These are phyloP conservation scores for Coemansia pectinata DNA, from an alignment of 192 early-diverging fungal genomes.

Conservation along the genomic window DNA sequence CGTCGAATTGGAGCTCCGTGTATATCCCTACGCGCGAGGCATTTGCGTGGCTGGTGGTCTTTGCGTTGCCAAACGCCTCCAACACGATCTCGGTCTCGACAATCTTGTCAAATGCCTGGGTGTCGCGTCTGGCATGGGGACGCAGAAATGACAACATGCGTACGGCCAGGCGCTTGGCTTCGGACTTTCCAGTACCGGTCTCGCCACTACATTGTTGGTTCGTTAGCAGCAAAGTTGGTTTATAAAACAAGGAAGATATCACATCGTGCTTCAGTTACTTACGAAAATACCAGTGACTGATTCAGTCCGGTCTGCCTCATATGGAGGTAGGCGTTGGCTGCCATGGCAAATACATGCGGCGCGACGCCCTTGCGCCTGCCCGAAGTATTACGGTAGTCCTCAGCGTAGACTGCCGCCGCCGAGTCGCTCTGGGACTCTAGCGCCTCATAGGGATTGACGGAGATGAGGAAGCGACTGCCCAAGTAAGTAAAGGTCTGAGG, in stretches of 20 bases:
- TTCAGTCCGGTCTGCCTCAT: conserved; percentile 85
- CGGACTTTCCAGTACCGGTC: conserved; percentile 85
- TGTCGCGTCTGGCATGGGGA: conserved; percentile 68
- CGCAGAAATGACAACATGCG: conserved; percentile 71
- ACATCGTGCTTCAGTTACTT: conserved; percentile 28
- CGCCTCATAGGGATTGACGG: conserved; percentile 67
- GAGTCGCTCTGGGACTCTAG: conserved; percentile 61
- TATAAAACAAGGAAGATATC: neutral
- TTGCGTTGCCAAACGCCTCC: conserved; percentile 88
- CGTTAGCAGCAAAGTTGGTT: neutral
- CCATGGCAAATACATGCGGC: conserved; percentile 86
- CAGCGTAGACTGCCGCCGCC: conserved; percentile 71
- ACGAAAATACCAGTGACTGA: conserved; percentile 89
- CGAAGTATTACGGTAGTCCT: conserved; percentile 67
- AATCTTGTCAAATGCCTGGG: conserved; percentile 69
- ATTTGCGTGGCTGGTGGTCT: conserved; percentile 71
- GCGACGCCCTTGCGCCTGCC: conserved; percentile 51
- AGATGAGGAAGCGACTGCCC: conserved; percentile 67
- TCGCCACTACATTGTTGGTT: conserved; percentile 68
- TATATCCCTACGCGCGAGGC: conserved; percentile 85
- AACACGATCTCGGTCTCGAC: conserved; percentile 71
- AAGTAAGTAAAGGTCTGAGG: conserved; percentile 66
- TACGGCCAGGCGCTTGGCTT: conserved; percentile 65
- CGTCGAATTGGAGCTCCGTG: conserved; percentile 90
- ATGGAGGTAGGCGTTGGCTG: conserved; percentile 83